These are phyloP conservation scores for Begonia fuchsioides DNA, from an alignment of 306 rosid species.

Conservation along the genomic window DNA sequence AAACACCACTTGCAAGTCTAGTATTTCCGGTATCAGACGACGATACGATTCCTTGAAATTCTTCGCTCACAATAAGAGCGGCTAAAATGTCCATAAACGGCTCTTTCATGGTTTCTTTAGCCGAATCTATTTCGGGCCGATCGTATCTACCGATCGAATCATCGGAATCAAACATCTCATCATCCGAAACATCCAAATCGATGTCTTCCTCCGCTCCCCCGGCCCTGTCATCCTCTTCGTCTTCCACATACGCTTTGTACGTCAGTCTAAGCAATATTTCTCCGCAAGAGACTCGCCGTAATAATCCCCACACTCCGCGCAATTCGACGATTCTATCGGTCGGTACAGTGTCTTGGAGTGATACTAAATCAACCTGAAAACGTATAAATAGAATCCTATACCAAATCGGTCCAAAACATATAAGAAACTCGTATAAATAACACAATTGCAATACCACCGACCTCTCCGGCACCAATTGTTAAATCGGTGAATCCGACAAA, in stretches of 20 bases:
- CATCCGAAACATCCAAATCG: constrained; percentile 64
- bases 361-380: constrained; percentile 79
- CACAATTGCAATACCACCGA: constrained; percentile 13
- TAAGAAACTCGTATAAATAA: not conserved
- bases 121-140: constrained; percentile 19
- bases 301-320: constrained; percentile 69
- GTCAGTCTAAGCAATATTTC: constrained; percentile 87
- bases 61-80: constrained; percentile 90
- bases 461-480: constrained; percentile 85
- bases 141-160: constrained; percentile 22
- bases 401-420: not conserved
- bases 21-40: constrained; percentile 48
- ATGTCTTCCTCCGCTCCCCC: constrained; percentile 18
- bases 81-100: constrained; percentile 94
- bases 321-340: constrained; percentile 82
- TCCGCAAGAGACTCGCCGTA: constrained; percentile 63
- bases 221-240: constrained; percentile 88
- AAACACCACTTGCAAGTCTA: constrained; percentile 36
- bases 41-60: constrained; percentile 94
- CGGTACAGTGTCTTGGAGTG: constrained; percentile 97
- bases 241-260: constrained; percentile 96
- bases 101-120: constrained; percentile 38
- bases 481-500: constrained; percentile 68
- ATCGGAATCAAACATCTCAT: constrained; percentile 63
- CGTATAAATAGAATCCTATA: not conserved